Percentiles rank a stretch among this genome's conserved stretches.
phyloP scores from a whole-genome alignment of 2,329 filamentous ascomycete species.

The Fusarium multiceps region DNA sequence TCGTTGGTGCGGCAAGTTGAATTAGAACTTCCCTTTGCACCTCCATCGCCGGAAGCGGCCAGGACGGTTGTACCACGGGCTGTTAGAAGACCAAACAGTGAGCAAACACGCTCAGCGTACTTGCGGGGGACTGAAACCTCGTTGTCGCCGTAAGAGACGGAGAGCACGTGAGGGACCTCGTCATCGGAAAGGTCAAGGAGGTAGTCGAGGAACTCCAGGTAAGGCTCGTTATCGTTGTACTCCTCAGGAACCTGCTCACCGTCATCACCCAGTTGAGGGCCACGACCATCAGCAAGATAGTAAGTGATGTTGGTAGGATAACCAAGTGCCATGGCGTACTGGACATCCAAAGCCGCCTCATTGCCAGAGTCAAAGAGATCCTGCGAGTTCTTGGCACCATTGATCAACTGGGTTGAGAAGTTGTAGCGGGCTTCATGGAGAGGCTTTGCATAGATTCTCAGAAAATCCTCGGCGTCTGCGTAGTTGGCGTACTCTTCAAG shows the following conservation, averaged over 20 bases:
- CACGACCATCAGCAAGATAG: constrained; percentile 59
- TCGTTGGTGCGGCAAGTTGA: constrained; percentile 70
- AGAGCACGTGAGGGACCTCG: constrained; percentile 65
- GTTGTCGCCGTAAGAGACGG: constrained; percentile 69
- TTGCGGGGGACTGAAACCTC: constrained; percentile 64
- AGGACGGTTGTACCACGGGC: constrained; percentile 64
- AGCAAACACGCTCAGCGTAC: constrained; percentile 65
- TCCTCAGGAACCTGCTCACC: constrained; percentile 50
- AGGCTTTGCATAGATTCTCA: constrained; percentile 51
- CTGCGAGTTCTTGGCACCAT: constrained; percentile 59
- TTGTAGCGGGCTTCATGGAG: constrained; percentile 53
- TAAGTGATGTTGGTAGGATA: constrained; percentile 59
- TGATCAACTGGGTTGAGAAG: constrained; percentile 55
- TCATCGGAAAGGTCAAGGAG: constrained; percentile 58
- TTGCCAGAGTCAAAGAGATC: constrained; percentile 51
- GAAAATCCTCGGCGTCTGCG: constrained; percentile 55
- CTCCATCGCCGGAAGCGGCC: constrained; percentile 63
- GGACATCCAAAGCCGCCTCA: constrained; percentile 61
- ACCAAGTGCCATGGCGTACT: constrained; percentile 60
- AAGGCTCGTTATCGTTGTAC: constrained; percentile 65
- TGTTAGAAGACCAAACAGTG: constrained; percentile 64
- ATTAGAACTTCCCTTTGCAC: constrained; percentile 56
- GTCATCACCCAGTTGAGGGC: constrained; percentile 53
- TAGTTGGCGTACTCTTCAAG: constrained; percentile 61
- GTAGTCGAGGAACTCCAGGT: constrained; percentile 64